Evolutionary conservation across 805 yeast genomes (phyloP).

Genomic region (Peterozyma xylosa): DNA sequence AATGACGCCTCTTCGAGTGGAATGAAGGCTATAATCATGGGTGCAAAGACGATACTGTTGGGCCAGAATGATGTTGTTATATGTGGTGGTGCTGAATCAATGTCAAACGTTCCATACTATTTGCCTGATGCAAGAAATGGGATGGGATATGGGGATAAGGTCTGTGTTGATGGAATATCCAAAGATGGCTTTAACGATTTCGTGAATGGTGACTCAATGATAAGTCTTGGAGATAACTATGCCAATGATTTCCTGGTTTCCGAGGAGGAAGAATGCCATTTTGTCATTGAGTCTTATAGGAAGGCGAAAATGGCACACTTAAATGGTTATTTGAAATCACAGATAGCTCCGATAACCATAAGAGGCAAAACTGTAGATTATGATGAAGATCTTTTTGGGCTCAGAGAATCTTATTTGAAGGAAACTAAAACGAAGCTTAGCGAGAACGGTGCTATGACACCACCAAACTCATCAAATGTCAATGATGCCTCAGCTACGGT

Average conservation of each 20-base stretch:
- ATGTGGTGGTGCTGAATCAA: constrained; percentile 96
- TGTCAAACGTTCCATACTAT: constrained; percentile 94
- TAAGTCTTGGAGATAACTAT: constrained; percentile 93
- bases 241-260: constrained; percentile 71
- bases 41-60: constrained; percentile 80
- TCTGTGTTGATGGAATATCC: constrained; percentile 78
- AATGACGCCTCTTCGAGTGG: constrained; percentile 98
- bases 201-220: constrained; percentile 84
- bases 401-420: constrained; percentile 45
- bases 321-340: constrained; percentile 72
- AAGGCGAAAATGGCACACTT: constrained; percentile 78
- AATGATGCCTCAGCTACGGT: constrained; percentile 98
- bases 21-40: constrained; percentile 82
- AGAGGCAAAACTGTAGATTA: constrained; percentile 65
- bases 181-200: constrained; percentile 93
- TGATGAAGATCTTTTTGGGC: constrained; percentile 65
- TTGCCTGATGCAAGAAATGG: constrained; percentile 69
- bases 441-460: constrained; percentile 93
- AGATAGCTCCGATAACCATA: constrained; percentile 81
- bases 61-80: constrained; percentile 90
- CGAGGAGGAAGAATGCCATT: constrained; percentile 84
- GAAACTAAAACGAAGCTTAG: constrained; percentile 83
- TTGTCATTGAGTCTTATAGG: constrained; percentile 75
- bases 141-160: constrained; percentile 78
- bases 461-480: constrained; percentile 91